Evolutionary conservation across 176 grass and related monocot species (phyloP).

Genomic region (Hsuehochloa calcarea): DNA sequence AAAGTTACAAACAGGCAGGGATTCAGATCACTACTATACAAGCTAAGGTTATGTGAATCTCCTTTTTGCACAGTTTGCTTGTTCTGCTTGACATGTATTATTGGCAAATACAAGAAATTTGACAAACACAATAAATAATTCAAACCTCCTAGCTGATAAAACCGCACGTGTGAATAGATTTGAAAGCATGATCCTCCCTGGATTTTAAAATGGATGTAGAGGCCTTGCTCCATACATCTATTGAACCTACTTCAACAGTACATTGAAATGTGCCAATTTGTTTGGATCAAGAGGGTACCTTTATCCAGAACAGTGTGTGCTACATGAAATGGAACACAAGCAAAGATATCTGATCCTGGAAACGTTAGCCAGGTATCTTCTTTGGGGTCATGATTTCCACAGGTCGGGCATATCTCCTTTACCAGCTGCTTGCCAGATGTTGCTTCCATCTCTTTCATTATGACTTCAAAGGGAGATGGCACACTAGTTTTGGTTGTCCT

Average conservation of each 20-base stretch:
- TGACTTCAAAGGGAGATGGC: conserved; percentile 65
- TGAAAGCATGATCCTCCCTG: not conserved
- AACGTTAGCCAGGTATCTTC: conserved; percentile 79
- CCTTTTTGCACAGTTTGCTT: not conserved
- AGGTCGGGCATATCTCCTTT: conserved; percentile 79
- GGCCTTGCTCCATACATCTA: not conserved
- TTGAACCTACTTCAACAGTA: not conserved
- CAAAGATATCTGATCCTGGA: conserved; percentile 84
- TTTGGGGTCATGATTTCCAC: conserved; percentile 64
- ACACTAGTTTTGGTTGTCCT: conserved; percentile 76
- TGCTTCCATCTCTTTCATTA: conserved; percentile 87
- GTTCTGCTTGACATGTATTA: not conserved
- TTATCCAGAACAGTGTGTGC: conserved; percentile 68
- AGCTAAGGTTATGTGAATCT: not conserved
- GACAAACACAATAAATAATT: not conserved
- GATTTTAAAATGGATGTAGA: conserved; percentile 3
- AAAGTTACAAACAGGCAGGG: no score
- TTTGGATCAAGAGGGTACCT: conserved; percentile 34
- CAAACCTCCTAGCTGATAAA: not conserved
- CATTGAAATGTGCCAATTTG: conserved; percentile 17
- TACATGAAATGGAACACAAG: conserved; percentile 78
- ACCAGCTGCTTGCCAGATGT: conserved; percentile 55
- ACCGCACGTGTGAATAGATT: not conserved
- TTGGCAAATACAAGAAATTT: not conserved
- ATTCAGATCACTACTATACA: not conserved